A percentile compares a stretch with the other conserved stretches of the same genome.
Conservation (phyloP, 805 yeast genomes). For the Cyberlindnera misumaiensis region DNA sequence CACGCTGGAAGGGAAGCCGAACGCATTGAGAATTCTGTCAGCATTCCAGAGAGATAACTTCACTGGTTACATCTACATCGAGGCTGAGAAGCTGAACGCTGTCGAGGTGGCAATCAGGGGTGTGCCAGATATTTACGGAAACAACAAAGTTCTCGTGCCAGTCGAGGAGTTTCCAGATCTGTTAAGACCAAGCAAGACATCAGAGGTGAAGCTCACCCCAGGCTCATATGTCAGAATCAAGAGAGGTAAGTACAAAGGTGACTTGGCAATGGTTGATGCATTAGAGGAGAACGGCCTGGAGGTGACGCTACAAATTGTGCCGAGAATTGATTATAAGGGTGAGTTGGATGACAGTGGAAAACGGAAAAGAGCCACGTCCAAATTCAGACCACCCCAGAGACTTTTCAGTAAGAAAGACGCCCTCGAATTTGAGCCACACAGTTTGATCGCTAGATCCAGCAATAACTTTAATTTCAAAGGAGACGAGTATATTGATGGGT, state of each 20-base stretch:
- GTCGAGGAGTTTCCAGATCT: slow-evolving; percentile 93
- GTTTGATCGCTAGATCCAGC: slow-evolving; percentile 58
- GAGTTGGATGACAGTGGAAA: slow-evolving; percentile 46
- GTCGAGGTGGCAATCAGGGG: slow-evolving; percentile 85
- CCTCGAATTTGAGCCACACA: slow-evolving; percentile 69
- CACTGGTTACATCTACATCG: slow-evolving; percentile 86
- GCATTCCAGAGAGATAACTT: slow-evolving; percentile 93
- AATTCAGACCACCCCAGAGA: slow-evolving; percentile 76
- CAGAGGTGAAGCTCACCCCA: slow-evolving; percentile 82
- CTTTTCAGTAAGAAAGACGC: slow-evolving; percentile 89
- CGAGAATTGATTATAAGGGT: slow-evolving; percentile 87
- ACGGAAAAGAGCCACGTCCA: slow-evolving; percentile 49
- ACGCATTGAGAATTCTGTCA: slow-evolving; percentile 77
- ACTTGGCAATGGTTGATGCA: slow-evolving; percentile 87
- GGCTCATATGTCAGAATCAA: slow-evolving; percentile 89
- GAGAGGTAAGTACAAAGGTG: slow-evolving; percentile 89
- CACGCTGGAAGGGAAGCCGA: slow-evolving; percentile 65
- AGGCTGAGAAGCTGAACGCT: slow-evolving; percentile 90
- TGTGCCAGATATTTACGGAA: slow-evolving; percentile 73
- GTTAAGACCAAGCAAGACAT: slow-evolving; percentile 79
- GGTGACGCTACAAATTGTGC: slow-evolving; percentile 88
- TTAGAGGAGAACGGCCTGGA: slow-evolving; percentile 92
- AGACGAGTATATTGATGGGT: slow-evolving; percentile 89
- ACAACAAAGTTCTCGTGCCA: slow-evolving; percentile 81
- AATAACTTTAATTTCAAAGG: slow-evolving; percentile 68